Conservation (phyloP, 2,329 filamentous ascomycete species). For the Talaromyces sp. region DNA sequence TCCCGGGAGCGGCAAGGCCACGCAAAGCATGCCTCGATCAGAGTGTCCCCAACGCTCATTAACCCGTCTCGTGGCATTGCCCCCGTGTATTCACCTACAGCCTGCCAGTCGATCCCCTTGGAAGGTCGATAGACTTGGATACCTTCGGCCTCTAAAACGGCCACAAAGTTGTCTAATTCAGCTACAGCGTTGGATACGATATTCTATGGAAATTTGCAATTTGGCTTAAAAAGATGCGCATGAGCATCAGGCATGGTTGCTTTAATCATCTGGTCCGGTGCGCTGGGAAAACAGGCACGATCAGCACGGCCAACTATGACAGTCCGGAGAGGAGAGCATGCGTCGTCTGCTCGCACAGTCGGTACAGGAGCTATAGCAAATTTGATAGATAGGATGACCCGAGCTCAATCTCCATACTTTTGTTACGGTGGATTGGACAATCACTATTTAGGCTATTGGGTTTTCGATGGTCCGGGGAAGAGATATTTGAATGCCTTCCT, state of each 20-base stretch:
- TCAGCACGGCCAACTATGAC: neutral
- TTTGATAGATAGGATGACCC: no score
- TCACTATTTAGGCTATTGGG: no score
- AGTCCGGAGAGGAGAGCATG: neutral
- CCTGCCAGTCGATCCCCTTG: neutral
- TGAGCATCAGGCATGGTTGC: neutral
- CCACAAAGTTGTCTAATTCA: neutral
- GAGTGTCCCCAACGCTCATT: conserved; percentile 24
- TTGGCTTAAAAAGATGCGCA: neutral
- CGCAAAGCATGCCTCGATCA: conserved; percentile 27
- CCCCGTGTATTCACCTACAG: conserved; percentile 20
- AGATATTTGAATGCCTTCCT: no score
- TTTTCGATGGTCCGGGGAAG: no score
- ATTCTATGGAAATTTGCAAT: neutral
- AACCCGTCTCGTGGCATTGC: conserved; percentile 30
- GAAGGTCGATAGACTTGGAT: neutral
- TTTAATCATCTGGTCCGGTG: neutral
- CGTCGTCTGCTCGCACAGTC: neutral
- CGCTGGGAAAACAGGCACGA: neutral
- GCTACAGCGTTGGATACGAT: neutral
- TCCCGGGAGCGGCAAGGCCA: conserved; percentile 21
- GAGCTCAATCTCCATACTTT: no score
- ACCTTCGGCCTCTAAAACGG: neutral
- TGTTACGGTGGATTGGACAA: no score
- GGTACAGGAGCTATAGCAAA: neutral